phyloP scores from a whole-genome alignment of 306 rosid genomes.

The Mimosa pudica region DNA sequence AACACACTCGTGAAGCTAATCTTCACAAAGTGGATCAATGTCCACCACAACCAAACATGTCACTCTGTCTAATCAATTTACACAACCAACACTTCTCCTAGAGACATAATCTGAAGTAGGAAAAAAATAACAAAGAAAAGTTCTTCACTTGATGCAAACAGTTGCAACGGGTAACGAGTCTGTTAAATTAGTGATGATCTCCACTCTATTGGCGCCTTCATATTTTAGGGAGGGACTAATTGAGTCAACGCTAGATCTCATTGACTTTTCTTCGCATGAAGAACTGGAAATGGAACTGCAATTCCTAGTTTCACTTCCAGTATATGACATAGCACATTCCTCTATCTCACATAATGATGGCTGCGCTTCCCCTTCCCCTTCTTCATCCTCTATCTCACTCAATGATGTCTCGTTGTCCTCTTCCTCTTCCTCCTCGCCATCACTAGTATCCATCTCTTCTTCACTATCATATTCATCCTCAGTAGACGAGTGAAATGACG shows the following conservation, averaged over 20 bases:
- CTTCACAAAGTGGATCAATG: constrained; percentile 38
- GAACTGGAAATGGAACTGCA: constrained; percentile 45
- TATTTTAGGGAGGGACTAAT: constrained; percentile 45
- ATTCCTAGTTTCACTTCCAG: constrained; percentile 52
- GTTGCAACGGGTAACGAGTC: constrained; percentile 36
- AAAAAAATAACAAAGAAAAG: constrained; percentile 10
- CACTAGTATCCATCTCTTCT: constrained; percentile 69
- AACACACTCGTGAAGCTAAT: constrained; percentile 30
- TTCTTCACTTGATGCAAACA: constrained; percentile 45
- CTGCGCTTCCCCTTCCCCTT: constrained; percentile 51
- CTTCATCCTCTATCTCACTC: constrained; percentile 43
- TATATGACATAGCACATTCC: constrained; percentile 36
- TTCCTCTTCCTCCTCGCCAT: constrained; percentile 68
- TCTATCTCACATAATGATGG: constrained; percentile 47
- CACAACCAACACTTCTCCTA: constrained; percentile 52
- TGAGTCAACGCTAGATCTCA: constrained; percentile 38
- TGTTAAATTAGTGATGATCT: constrained; percentile 47
- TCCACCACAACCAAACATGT: constrained; percentile 52
- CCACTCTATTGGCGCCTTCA: constrained; percentile 44
- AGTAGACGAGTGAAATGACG: constrained; percentile 73
- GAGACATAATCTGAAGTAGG: constrained; percentile 43
- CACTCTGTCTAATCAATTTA: constrained; percentile 43
- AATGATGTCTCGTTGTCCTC: constrained; percentile 44
- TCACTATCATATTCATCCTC: constrained; percentile 75
- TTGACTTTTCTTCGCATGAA: constrained; percentile 39